Evolutionary conservation across 768 basidiomycete genomes (phyloP).

Genomic region (Cystobasidium tubakii): DNA sequence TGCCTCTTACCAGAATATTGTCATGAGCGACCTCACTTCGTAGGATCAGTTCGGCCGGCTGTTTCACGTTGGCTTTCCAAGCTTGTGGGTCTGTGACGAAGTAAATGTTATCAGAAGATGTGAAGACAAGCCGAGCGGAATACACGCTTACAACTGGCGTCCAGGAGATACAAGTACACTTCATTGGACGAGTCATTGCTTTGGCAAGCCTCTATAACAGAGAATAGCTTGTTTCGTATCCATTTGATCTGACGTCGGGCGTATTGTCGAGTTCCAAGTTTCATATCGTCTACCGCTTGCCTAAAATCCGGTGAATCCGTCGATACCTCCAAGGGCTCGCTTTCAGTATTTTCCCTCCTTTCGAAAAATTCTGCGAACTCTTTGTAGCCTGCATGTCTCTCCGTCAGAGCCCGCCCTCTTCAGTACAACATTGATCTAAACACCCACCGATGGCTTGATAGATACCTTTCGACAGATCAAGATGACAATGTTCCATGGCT

Average conservation of each 20-base stretch:
- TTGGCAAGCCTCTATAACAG: conserved; percentile 48
- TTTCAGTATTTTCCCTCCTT: not conserved
- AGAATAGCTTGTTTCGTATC: conserved; percentile 83
- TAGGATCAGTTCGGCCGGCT: not conserved
- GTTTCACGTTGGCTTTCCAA: not conserved
- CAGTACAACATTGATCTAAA: too few species aligned
- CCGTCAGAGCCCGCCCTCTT: too few species aligned
- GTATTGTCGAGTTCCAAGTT: conserved; percentile 79
- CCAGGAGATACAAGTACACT: conserved; percentile 58
- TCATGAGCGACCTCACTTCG: not conserved
- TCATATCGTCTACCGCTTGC: conserved; percentile 68
- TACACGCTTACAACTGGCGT: conserved; percentile 55
- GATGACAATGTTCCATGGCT: conserved; percentile 39
- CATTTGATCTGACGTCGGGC: conserved; percentile 85
- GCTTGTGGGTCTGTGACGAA: not conserved
- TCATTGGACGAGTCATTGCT: conserved; percentile 47
- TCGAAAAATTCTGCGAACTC: conserved; percentile 70
- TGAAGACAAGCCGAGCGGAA: not conserved
- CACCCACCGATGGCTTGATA: conserved; percentile 82
- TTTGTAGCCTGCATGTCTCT: conserved; percentile 66
- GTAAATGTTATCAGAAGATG: not conserved
- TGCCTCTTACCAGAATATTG: not conserved
- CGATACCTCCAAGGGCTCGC: conserved; percentile 45
- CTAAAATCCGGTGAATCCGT: conserved; percentile 52
- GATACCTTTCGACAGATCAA: conserved; percentile 75